A percentile compares a stretch with the other conserved stretches of the same genome.
Evolutionary conservation across 768 basidiomycete genomes (phyloP).

Genomic region (Fibroporia radiculosa): DNA sequence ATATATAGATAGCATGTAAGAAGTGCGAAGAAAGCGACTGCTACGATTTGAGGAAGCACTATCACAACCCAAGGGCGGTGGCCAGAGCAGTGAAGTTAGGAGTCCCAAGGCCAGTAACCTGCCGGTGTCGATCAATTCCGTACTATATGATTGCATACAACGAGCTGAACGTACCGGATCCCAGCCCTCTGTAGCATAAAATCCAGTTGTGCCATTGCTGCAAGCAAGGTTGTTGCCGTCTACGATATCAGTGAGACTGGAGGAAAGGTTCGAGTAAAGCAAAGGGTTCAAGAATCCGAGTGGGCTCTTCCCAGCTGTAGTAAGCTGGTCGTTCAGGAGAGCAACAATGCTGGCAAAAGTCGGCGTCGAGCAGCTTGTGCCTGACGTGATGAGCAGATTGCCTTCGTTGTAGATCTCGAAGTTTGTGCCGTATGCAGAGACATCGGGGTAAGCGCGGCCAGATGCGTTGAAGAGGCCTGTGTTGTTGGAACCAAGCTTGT

Average conservation of each 20-base stretch:
- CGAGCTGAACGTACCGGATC: slow-evolving; percentile 23
- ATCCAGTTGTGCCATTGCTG: slow-evolving; percentile 21
- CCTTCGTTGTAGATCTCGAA: slow-evolving; percentile 4
- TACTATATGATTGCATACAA: no score
- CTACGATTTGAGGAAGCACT: no score
- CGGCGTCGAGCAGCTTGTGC: slow-evolving; percentile 27
- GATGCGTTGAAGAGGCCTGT: slow-evolving; percentile 9
- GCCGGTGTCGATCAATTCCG: no score
- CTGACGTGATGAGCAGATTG: slow-evolving; percentile 16
- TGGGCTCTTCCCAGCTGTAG: slow-evolving; percentile 20
- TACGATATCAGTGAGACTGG: slow-evolving; percentile 26
- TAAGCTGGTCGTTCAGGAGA: slow-evolving; percentile 27
- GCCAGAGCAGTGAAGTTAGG: slow-evolving; percentile 41
- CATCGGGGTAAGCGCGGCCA: slow-evolving; percentile 25
- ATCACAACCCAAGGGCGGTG: not conserved
- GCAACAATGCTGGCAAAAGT: slow-evolving; percentile 26
- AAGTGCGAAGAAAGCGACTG: no score
- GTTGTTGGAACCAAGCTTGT: slow-evolving; percentile 16
- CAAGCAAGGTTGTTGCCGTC: slow-evolving; percentile 20
- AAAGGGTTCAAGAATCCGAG: slow-evolving; percentile 30
- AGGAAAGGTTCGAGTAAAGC: slow-evolving; percentile 5
- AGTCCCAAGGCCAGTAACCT: slow-evolving; percentile 57
- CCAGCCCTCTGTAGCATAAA: slow-evolving; percentile 22
- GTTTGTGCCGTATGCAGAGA: slow-evolving; percentile 24
- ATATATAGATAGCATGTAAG: no score